Base-by-base conservation (phyloP, 257 asterid genomes). In the Capsicum baccatum region DNA sequence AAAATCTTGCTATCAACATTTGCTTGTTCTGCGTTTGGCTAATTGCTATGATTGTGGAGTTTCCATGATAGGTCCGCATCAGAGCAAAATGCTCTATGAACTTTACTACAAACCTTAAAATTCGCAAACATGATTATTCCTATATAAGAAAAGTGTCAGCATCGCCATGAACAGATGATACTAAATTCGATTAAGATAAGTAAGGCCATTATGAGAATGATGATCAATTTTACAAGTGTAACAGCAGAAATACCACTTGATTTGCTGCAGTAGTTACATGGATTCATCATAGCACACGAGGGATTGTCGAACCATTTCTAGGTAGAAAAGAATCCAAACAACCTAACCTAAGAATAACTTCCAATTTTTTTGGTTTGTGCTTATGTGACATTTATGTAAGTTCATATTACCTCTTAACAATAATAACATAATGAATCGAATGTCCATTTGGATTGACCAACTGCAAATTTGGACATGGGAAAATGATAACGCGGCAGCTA, bases 311-410 rank as follows among this genome's bases (percentile, higher is more conserved):
- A 73, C 58, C 37, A 73, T 48, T 48, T 47, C 79, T 47, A n/a
- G 35, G 55, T 71, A 17, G 79, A 71, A 47, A 42, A 48, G 33
- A 73, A 35, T 73, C 59, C 42, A 73, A 73, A 73, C 42, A 48
- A 1, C 80, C 59, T 19, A 19, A 73, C 80, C 59, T 44, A 71
- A 47, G 79, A 71, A 47, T n/a, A 71, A 47, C 10, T n/a, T 44
- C 10, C 33, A 26, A 26, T 26, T 26, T 26, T 26, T 26, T 26
- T 26, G 33, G 33, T 26, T 26, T 26, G 33, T 26, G 33, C 33
- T 26, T 26, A 26, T 26, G 33, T 26, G 33, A 26, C 33, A 26
- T 26, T 26, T 26, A 26, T 26, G 1, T 26, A 26, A 26, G 33
- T 26, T 26, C 33, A 26, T 26, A 26, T 26, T 26, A 26, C 33